Conservation (phyloP, 257 asterid genomes). For the Eucommia ulmoides region DNA sequence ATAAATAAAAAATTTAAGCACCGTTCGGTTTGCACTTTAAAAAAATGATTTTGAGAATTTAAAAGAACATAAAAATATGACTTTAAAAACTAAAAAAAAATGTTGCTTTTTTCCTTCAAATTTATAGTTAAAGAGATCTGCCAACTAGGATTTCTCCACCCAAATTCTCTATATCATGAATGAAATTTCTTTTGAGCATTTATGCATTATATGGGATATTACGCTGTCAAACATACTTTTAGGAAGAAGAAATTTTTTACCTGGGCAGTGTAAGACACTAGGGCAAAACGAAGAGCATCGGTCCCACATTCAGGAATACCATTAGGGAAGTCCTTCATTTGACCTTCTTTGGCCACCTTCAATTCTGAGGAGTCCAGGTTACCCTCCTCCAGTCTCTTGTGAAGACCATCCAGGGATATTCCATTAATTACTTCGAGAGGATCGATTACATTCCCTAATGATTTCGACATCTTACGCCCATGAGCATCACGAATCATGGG, state of each 20-base stretch:
- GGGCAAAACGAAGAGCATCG: slow-evolving; percentile 95
- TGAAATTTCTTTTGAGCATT: no score
- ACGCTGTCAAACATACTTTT: slow-evolving; percentile 5
- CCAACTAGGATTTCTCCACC: no score
- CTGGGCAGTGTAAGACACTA: slow-evolving; percentile 93
- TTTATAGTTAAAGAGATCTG: no score
- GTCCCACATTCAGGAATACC: slow-evolving; percentile 96
- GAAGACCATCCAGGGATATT: slow-evolving; percentile 57
- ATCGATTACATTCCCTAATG: slow-evolving; percentile 91
- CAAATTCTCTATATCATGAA: no score
- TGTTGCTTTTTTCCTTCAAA: no score
- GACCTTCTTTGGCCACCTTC: slow-evolving; percentile 82
- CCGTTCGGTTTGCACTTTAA: no score
- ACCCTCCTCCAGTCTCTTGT: slow-evolving; percentile 83
- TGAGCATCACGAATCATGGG: slow-evolving; percentile 98
- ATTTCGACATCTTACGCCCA: slow-evolving; percentile 98
- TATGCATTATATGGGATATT: no score
- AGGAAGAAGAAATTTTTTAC: slow-evolving; percentile 19
- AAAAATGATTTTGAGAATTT: no score
- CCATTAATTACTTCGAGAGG: slow-evolving; percentile 89
- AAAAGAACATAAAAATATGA: no score
- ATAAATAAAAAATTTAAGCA: no score
- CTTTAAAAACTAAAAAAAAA: no score
- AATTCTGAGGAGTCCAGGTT: slow-evolving; percentile 80
- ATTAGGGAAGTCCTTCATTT: slow-evolving; percentile 70